Evolutionary conservation across 2,329 filamentous ascomycete genomes (phyloP).

Genomic region (Paraphaeosphaeria minitans): DNA sequence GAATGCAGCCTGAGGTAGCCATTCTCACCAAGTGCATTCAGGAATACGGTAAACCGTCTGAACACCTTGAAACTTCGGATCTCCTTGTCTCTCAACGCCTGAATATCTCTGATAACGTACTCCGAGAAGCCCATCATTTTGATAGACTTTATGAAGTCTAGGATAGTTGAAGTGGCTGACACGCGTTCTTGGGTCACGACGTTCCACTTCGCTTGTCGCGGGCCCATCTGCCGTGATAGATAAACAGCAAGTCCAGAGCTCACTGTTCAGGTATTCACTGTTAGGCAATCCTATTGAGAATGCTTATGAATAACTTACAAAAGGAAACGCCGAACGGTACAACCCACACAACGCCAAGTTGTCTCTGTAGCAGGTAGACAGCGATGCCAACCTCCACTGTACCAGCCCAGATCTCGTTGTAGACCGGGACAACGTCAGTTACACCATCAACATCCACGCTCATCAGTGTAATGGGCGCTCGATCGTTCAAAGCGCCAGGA

Average conservation of each 20-base stretch:
- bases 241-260: not conserved
- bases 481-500: not conserved
- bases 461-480: conserved; percentile 8
- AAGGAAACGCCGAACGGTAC: conserved; percentile 25
- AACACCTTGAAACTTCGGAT: conserved; percentile 6
- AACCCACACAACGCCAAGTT: conserved; percentile 29
- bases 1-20: too few species aligned
- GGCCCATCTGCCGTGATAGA: not conserved
- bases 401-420: conserved; percentile 31
- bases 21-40: conserved; percentile 9
- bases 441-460: conserved; percentile 14
- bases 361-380: conserved; percentile 22
- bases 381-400: conserved; percentile 18
- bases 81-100: conserved; percentile 16
- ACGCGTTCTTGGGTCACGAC: conserved; percentile 46
- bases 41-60: conserved; percentile 6
- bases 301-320: conserved; percentile 14
- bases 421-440: not conserved
- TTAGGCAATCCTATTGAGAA: not conserved
- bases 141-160: conserved; percentile 46
- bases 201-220: conserved; percentile 35
- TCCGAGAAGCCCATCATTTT: conserved; percentile 43
- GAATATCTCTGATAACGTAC: conserved; percentile 10
- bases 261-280: not conserved
- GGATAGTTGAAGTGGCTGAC: conserved; percentile 37